Evolutionary conservation across 208 protist genomes (phyloP).

Genomic region (Trypanosoma avium): DNA sequence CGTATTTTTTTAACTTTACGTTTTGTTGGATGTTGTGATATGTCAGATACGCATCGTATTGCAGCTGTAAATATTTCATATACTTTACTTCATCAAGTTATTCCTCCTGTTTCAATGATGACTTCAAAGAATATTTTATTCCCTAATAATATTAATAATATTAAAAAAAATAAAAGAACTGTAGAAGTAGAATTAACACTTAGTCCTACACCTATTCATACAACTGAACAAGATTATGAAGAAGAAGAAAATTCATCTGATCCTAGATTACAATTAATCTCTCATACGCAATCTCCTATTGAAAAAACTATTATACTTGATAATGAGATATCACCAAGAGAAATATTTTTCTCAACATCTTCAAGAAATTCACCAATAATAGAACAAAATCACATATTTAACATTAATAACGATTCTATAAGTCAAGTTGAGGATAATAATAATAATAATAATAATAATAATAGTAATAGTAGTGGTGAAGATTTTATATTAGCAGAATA

Average conservation of each 20-base stretch:
- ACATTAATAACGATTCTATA: background rate
- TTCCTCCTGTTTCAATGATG: background rate
- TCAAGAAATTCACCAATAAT: background rate
- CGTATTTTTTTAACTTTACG: conserved; percentile 56
- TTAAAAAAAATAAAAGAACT: background rate
- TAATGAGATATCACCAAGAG: background rate
- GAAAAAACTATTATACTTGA: background rate
- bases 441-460: background rate
- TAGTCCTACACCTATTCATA: conserved; percentile 10
- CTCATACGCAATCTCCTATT: background rate
- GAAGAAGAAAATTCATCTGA: background rate
- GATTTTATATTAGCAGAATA: conserved; percentile 15
- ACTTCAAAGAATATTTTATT: background rate
- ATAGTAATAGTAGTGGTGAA: background rate
- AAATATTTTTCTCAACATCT: background rate
- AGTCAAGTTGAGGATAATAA: background rate
- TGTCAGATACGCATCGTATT: conserved; percentile 50
- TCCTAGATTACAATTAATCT: background rate
- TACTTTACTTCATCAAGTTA: conserved; percentile 5
- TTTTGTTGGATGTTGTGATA: conserved; percentile 58
- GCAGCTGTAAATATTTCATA: conserved; percentile 44
- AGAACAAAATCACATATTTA: background rate
- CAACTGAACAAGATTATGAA: background rate
- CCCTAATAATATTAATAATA: background rate
- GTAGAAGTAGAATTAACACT: conserved; percentile 20